Conservation (phyloP, 495 filamentous ascomycete species). For the Penicillium crystallinum region DNA sequence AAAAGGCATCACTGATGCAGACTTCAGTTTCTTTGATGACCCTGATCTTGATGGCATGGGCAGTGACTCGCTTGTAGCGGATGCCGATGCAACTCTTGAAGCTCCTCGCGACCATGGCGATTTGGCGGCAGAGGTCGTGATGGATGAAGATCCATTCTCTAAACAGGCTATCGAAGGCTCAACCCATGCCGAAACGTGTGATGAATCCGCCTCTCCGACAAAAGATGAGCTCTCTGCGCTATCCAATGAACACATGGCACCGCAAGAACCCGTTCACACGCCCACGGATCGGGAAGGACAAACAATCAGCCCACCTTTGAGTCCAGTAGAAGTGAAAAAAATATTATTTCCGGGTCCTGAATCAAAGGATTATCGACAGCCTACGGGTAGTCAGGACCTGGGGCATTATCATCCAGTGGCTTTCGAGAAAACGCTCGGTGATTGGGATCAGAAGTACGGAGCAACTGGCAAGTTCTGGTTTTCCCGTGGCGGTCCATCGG, state of each 20-base stretch:
- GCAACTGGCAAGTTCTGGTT: conserved; percentile 48
- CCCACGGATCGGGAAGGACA: conserved; percentile 21
- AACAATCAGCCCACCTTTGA: conserved; percentile 47
- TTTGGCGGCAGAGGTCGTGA: conserved; percentile 3
- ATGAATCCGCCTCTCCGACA: not conserved
- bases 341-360: conserved; percentile 37
- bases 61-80: conserved; percentile 5
- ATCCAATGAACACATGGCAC: conserved; percentile 3
- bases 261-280: conserved; percentile 5
- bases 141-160: not conserved
- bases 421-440: conserved; percentile 41
- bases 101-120: conserved; percentile 10
- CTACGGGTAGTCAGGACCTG: conserved; percentile 14
- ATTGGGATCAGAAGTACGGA: conserved; percentile 50
- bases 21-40: conserved; percentile 89
- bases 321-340: conserved; percentile 45
- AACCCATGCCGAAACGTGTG: not conserved
- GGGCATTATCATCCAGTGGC: conserved; percentile 46
- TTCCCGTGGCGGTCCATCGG: conserved; percentile 9
- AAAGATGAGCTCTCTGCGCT: not conserved
- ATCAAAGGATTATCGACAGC: conserved; percentile 1
- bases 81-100: conserved; percentile 9
- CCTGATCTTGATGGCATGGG: conserved; percentile 40
- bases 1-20: conserved; percentile 77
- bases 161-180: not conserved